These are phyloP conservation scores for Flaveria ramosissima DNA, from an alignment of 129 eudicot genomes.

Conservation along the genomic window DNA sequence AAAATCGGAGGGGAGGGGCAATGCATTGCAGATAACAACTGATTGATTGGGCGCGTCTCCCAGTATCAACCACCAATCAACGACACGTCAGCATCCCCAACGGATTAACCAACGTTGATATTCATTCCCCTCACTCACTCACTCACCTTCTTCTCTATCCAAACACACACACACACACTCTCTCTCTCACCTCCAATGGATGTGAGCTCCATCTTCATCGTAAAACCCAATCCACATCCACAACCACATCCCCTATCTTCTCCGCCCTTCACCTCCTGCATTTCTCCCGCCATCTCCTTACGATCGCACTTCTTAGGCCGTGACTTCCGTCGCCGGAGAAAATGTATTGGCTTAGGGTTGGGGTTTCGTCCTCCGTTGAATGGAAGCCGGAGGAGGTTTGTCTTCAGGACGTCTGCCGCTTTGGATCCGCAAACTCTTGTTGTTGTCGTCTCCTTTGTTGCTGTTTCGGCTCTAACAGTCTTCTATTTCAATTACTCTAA, in stretches of 20 bases:
- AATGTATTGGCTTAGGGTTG: constrained; percentile 50
- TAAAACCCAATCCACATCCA: constrained; percentile 38
- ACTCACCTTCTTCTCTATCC: constrained; percentile 35
- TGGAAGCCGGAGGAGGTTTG: constrained; percentile 22
- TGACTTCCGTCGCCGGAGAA: constrained; percentile 43
- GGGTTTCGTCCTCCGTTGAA: constrained; percentile 32
- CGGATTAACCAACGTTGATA: constrained; percentile 35
- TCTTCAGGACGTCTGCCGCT: constrained; percentile 51
- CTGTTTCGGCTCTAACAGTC: constrained; percentile 66
- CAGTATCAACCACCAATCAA: constrained; percentile 31
- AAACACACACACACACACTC: constrained; percentile 18
- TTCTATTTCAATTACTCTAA: constrained; percentile 43
- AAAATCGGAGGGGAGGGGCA: background rate
- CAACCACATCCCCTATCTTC: constrained; percentile 39
- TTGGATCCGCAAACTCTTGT: constrained; percentile 49
- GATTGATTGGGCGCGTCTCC: constrained; percentile 29
- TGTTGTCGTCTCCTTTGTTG: constrained; percentile 51
- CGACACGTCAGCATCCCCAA: constrained; percentile 37
- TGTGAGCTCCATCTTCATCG: constrained; percentile 49
- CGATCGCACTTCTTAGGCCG: constrained; percentile 45
- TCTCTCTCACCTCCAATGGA: constrained; percentile 46
- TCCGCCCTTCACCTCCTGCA: constrained; percentile 36
- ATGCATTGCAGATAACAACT: constrained; percentile 36
- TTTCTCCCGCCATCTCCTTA: constrained; percentile 45
- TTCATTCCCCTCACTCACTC: constrained; percentile 12